phyloP scores from a whole-genome alignment of 2,329 filamentous ascomycete genomes.

The Huntiella savannae region DNA sequence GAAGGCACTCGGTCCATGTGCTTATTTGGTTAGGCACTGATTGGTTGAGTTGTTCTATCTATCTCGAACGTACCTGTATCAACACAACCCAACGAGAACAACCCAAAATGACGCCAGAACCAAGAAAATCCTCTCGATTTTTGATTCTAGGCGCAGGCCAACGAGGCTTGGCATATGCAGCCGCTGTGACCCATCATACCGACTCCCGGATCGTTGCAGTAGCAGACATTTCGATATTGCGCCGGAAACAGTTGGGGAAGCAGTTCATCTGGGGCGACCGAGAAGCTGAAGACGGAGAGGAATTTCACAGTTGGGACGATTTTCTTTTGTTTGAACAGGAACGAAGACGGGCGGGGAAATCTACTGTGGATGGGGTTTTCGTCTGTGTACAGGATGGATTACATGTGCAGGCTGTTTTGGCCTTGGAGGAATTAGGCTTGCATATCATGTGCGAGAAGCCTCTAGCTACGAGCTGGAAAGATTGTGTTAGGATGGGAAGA shows the following conservation, averaged over 20 bases:
- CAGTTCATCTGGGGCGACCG: slow-evolving; percentile 51
- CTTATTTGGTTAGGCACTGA: no score
- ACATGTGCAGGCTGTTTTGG: slow-evolving; percentile 64
- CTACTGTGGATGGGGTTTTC: slow-evolving; percentile 42
- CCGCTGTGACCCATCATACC: slow-evolving; percentile 43
- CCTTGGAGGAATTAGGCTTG: slow-evolving; percentile 47
- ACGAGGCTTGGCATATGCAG: slow-evolving; percentile 56
- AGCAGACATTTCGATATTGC: slow-evolving; percentile 63
- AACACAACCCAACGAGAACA: no score
- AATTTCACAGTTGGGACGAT: slow-evolving; percentile 54
- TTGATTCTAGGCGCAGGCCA: slow-evolving; percentile 70
- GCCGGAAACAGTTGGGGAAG: slow-evolving; percentile 50
- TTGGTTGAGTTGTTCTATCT: no score
- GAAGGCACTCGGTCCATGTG: no score
- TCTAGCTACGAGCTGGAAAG: slow-evolving; percentile 56
- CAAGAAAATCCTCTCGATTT: slow-evolving; percentile 36
- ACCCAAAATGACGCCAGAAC: no score
- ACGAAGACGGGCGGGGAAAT: slow-evolving; percentile 33
- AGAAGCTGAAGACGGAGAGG: slow-evolving; percentile 36
- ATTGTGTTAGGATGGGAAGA: slow-evolving; percentile 58
- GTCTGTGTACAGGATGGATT: slow-evolving; percentile 67
- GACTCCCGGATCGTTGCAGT: slow-evolving; percentile 56
- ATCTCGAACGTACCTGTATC: no score
- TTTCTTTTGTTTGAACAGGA: slow-evolving; percentile 54
- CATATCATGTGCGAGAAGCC: slow-evolving; percentile 96